A percentile compares a stretch with the other conserved stretches of the same genome.
Conservation (phyloP, 2,329 filamentous ascomycete genomes). For the Orbilia quercus region DNA sequence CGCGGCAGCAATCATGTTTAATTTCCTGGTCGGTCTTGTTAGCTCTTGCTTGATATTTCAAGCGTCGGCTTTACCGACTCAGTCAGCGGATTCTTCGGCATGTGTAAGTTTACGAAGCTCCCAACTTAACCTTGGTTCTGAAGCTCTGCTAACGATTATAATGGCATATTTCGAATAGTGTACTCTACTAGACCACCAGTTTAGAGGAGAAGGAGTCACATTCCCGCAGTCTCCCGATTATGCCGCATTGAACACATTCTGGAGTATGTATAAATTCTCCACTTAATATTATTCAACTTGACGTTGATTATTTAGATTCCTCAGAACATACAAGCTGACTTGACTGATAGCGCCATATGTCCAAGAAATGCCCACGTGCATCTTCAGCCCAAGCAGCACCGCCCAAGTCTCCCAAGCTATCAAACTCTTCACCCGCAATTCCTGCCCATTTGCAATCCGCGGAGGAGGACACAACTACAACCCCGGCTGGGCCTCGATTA, state of each 20-base stretch:
- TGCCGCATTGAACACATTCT: conserved; percentile 26
- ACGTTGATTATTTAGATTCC: too few relatives aligned
- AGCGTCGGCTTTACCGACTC: not conserved
- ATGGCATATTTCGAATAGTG: conserved; percentile 15
- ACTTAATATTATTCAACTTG: not conserved
- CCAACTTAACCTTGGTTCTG: not conserved
- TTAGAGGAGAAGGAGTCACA: conserved; percentile 11
- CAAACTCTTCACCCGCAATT: conserved; percentile 34
- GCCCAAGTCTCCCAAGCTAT: conserved; percentile 24
- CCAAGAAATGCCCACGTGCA: conserved; percentile 23
- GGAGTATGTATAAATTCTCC: conserved; percentile 10
- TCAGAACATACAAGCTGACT: not conserved
- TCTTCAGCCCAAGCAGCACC: conserved; percentile 16
- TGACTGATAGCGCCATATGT: conserved; percentile 2
- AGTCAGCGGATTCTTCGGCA: not conserved
- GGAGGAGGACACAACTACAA: conserved; percentile 68
- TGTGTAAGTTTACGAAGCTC: conserved; percentile 20
- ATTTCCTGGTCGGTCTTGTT: not conserved
- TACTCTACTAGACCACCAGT: conserved; percentile 6
- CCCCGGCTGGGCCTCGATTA: conserved; percentile 68
- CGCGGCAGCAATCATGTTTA: not conserved
- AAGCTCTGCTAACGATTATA: not conserved
- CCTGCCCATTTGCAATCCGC: conserved; percentile 67
- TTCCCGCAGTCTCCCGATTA: conserved; percentile 18
- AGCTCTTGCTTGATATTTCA: conserved; percentile 14